phyloP scores from a whole-genome alignment of 2,329 filamentous ascomycete genomes.

The Talaromyces rugulosus region DNA sequence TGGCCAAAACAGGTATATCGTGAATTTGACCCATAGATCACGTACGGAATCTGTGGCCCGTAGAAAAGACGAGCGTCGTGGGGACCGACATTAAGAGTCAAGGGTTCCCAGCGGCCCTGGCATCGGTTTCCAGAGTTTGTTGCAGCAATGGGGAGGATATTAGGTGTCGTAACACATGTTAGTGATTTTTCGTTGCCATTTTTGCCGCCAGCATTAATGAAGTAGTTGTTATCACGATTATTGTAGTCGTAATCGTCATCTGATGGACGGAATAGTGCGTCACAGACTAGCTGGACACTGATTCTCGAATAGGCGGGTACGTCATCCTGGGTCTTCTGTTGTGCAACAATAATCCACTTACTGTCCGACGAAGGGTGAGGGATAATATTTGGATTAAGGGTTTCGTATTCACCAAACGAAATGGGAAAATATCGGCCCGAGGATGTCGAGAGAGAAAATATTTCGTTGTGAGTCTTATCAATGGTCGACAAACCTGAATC shows the following conservation, averaged over 20 bases:
- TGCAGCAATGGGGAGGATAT: constrained; percentile 43
- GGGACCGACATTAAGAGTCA: constrained; percentile 48
- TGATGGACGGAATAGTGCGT: neutral
- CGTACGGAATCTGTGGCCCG: constrained; percentile 48
- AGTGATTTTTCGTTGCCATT: neutral
- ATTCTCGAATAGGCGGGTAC: neutral
- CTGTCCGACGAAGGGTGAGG: neutral
- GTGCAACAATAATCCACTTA: constrained; percentile 4
- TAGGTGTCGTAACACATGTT: neutral
- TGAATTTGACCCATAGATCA: constrained; percentile 56
- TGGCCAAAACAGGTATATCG: constrained; percentile 53
- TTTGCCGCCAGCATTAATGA: neutral
- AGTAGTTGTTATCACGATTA: neutral
- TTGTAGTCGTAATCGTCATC: neutral
- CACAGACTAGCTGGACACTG: neutral
- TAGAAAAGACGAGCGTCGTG: constrained; percentile 58
- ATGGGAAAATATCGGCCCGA: neutral
- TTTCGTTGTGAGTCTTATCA: neutral
- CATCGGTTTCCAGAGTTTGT: constrained; percentile 43
- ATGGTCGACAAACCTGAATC: neutral
- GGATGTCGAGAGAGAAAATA: neutral
- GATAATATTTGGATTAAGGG: constrained; percentile 1
- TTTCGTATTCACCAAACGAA: neutral
- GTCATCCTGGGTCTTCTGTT: neutral
- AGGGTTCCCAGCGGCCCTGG: constrained; percentile 38